Base-by-base conservation (phyloP, 495 filamentous ascomycete species). In the Aspergillus hancockii region DNA sequence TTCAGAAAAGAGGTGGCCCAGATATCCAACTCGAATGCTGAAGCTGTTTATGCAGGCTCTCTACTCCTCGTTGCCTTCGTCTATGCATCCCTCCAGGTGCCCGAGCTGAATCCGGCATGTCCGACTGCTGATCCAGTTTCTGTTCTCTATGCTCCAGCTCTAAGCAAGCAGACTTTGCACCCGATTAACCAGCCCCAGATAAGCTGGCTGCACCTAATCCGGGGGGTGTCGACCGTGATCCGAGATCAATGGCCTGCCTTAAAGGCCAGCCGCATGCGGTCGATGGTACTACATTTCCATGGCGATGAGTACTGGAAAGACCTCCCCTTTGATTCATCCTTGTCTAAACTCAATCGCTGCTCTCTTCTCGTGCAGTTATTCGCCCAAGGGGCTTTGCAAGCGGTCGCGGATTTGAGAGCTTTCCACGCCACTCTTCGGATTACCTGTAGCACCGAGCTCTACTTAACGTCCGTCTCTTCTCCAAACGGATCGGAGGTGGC, bases 161-260 rank as follows among this genome's bases (percentile, higher is more conserved):
- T 10, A 10, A 25, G 22, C 19, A 36, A 16, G 46, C 18, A 4
- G 49, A 14, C 4, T 28, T 28, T 7, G 3, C 3, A 28, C 3
- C 3, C 25, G 7, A 3, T 28, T 28, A 3, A 28, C 7, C 3
- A 7, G 25, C 63, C 53, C 2, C 63, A 55, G n/a, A 28, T 67
- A 31, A 58, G 70, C 18, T 73, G 67, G 68, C 57, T 73, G 4
- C 63, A 62, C 45, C 63, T 71, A 0, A 40, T 63, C 12, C 70
- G 64, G 9, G 68, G 67, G 6, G 28, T 65, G 1, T 61, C 59
- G 6, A 52, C 45, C 0, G 56, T 73, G 4, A 22, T 53, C n/a
- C 10, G 49, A 16, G 47, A 66, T n/a, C 59, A 61, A 31, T 73
- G 70, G 70, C 18, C 40, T 3, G 55, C 60, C n/a, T 19, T 70